phyloP scores from a whole-genome alignment of 1,139 yeast genomes.

The Saccharomycopsis crataegensis region DNA sequence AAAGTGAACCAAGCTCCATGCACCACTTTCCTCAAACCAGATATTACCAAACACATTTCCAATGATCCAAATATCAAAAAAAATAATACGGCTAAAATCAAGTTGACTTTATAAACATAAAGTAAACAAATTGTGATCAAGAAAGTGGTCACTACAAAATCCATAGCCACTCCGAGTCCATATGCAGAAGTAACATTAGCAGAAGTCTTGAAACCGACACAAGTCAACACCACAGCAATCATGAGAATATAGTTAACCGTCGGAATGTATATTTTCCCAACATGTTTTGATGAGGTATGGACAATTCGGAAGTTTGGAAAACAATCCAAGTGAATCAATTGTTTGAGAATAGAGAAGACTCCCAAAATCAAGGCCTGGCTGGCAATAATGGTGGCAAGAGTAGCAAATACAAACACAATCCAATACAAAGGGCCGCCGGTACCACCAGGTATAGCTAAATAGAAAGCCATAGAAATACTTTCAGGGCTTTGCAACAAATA shows the following conservation, averaged over 20 bases:
- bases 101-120: constrained; percentile 37
- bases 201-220: constrained; percentile 46
- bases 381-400: constrained; percentile 49
- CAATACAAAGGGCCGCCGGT: constrained; percentile 39
- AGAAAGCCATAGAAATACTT: constrained; percentile 37
- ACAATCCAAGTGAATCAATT: constrained; percentile 46
- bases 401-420: constrained; percentile 47
- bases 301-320: constrained; percentile 42
- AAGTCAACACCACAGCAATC: constrained; percentile 42
- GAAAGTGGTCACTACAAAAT: constrained; percentile 43
- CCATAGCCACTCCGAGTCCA: constrained; percentile 51
- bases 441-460: constrained; percentile 45
- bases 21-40: constrained; percentile 43
- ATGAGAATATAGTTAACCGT: constrained; percentile 40
- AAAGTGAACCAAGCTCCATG: constrained; percentile 59
- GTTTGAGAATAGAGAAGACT: constrained; percentile 45
- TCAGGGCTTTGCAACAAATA: constrained; percentile 38
- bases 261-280: constrained; percentile 48
- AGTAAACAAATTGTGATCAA: constrained; percentile 40
- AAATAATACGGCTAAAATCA: constrained; percentile 32
- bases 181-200: constrained; percentile 51
- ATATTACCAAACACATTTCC: constrained; percentile 38
- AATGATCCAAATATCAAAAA: constrained; percentile 38
- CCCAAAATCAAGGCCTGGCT: constrained; percentile 53
- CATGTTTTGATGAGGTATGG: constrained; percentile 37